Evolutionary conservation across 2,329 filamentous ascomycete species (phyloP).

Genomic region (Didymosphaeria variabile): DNA sequence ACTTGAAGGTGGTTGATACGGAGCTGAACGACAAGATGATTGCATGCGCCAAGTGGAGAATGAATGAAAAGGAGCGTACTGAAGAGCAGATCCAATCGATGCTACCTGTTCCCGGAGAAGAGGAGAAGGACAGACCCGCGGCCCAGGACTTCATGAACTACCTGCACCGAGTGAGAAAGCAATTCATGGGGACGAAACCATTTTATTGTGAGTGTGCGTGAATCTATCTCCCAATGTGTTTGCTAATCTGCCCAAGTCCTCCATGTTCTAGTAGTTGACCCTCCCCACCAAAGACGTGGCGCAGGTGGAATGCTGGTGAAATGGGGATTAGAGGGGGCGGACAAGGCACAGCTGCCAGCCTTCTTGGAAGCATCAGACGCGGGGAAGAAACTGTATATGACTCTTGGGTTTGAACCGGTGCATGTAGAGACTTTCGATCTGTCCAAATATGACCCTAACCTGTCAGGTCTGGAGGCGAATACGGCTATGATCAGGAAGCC

Average conservation of each 20-base stretch:
- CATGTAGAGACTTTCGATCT: conserved; percentile 37
- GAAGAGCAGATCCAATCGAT: conserved; percentile 42
- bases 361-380: conserved; percentile 54
- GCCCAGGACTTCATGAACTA: conserved; percentile 40
- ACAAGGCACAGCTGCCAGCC: conserved; percentile 49
- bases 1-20: conserved; percentile 46
- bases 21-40: conserved; percentile 44
- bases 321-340: conserved; percentile 53
- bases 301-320: conserved; percentile 52
- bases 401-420: conserved; percentile 36
- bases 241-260: conserved; percentile 31
- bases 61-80: conserved; percentile 43
- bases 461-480: conserved; percentile 36
- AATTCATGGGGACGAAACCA: conserved; percentile 47
- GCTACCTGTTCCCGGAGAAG: conserved; percentile 35
- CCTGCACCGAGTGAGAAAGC: conserved; percentile 34
- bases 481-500: conserved; percentile 40
- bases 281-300: conserved; percentile 53
- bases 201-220: conserved; percentile 40
- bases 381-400: conserved; percentile 53
- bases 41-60: conserved; percentile 48
- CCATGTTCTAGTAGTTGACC: conserved; percentile 46
- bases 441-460: conserved; percentile 34
- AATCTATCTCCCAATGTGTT: neutral
- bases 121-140: conserved; percentile 36